phyloP scores from a whole-genome alignment of 306 rosid species.

The Urtica urens region DNA sequence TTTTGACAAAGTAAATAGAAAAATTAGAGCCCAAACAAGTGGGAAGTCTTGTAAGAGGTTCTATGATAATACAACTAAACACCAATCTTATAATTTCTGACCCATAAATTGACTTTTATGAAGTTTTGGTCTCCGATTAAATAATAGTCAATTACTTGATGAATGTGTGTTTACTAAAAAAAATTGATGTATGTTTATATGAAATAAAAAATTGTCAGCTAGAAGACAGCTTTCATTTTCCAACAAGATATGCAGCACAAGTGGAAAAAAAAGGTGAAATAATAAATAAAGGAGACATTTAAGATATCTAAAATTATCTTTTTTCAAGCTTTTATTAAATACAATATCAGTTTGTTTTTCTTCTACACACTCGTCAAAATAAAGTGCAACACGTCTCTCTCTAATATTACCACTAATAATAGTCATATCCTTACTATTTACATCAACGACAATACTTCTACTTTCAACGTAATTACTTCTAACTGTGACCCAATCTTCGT shows the following conservation, averaged over 20 bases:
- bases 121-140: not conserved
- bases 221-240: too few species aligned
- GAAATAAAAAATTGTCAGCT: not conserved
- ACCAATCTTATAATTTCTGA: not conserved
- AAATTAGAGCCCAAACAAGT: not conserved
- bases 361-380: slow-evolving; percentile 7
- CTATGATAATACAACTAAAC: not conserved
- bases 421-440: not conserved
- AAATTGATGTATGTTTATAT: not conserved
- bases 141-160: too few species aligned
- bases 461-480: slow-evolving; percentile 20
- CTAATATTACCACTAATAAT: slow-evolving; percentile 5
- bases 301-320: slow-evolving; percentile 3
- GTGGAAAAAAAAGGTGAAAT: not conserved
- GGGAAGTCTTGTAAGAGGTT: slow-evolving; percentile 3
- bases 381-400: slow-evolving; percentile 8
- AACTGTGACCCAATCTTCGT: slow-evolving; percentile 32
- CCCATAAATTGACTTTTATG: slow-evolving; percentile 9
- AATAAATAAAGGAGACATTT: not conserved
- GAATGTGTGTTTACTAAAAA: not conserved
- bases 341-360: slow-evolving; percentile 15
- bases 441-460: not conserved
- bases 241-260: too few species aligned
- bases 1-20: not conserved
- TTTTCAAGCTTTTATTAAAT: slow-evolving; percentile 2